Percentiles rank a stretch among this genome's conserved stretches.
Conservation (phyloP, 169 alveolate genomes). For the Babesia bigemina region DNA sequence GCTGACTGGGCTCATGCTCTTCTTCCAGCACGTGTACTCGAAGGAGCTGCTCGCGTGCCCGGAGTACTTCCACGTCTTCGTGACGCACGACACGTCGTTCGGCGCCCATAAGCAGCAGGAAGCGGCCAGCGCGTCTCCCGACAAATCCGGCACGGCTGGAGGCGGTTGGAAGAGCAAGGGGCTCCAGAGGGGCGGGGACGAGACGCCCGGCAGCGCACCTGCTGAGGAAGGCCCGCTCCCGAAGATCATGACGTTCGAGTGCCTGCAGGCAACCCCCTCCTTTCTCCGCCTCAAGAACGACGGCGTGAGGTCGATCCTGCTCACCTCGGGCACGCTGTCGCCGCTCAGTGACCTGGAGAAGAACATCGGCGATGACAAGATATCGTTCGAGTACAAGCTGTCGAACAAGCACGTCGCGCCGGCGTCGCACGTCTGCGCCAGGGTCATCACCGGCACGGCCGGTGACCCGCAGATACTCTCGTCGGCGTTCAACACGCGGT, state of each 20-base stretch:
- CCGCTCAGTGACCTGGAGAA: conserved; percentile 89
- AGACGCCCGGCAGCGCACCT: not conserved
- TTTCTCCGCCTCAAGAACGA: conserved; percentile 65
- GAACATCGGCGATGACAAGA: conserved; percentile 83
- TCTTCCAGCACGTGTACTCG: conserved; percentile 43
- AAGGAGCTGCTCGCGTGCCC: conserved; percentile 60
- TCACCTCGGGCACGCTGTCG: conserved; percentile 94
- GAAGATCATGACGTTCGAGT: conserved; percentile 54
- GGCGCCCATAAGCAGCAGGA: not conserved
- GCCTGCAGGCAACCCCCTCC: conserved; percentile 66
- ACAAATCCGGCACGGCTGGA: not conserved
- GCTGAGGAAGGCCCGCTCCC: conserved; percentile 18
- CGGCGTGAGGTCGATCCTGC: conserved; percentile 83
- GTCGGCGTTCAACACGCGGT: conserved; percentile 82
- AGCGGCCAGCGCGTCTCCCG: not conserved
- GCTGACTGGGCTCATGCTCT: conserved; percentile 6
- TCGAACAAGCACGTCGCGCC: conserved; percentile 92
- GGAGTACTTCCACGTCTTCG: conserved; percentile 60
- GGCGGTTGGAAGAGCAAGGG: conserved; percentile 58
- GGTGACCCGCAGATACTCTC: conserved; percentile 59
- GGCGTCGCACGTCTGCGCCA: conserved; percentile 83
- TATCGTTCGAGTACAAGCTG: conserved; percentile 84
- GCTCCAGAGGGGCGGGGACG: not conserved
- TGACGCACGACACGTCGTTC: conserved; percentile 53
- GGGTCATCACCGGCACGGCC: conserved; percentile 67